Percentiles rank a stretch among this genome's conserved stretches.
phyloP scores from a whole-genome alignment of 257 asterid genomes.

The Scutellaria galericulata region DNA sequence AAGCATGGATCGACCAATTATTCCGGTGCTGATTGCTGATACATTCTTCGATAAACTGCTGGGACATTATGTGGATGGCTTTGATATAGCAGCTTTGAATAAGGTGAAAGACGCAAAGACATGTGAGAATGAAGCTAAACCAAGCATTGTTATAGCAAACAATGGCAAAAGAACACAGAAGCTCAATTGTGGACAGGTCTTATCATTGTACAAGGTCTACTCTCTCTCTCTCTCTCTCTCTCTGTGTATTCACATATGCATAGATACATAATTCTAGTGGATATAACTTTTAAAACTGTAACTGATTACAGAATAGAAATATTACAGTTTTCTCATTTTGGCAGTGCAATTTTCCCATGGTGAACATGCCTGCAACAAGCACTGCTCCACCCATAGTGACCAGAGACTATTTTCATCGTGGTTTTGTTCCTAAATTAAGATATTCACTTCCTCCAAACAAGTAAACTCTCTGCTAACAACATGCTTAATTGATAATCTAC shows the following conservation, averaged over 20 bases:
- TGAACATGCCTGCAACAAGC: conserved; percentile 9
- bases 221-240: neutral
- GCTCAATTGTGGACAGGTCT: conserved; percentile 1
- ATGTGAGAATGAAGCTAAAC: conserved; percentile 17
- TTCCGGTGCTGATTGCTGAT: conserved; percentile 37
- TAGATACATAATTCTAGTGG: neutral
- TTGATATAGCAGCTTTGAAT: conserved; percentile 28
- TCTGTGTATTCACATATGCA: neutral
- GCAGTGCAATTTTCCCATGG: conserved; percentile 30
- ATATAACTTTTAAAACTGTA: neutral
- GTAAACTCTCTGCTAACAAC: conserved; percentile 28
- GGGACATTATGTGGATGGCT: conserved; percentile 33
- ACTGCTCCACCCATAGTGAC: conserved; percentile 9
- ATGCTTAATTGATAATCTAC: neutral
- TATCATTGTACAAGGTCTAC: conserved; percentile 23
- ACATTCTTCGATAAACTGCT: conserved; percentile 40
- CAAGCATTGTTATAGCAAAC: conserved; percentile 9
- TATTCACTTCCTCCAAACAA: conserved; percentile 31
- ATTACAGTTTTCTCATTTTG: conserved; percentile 12
- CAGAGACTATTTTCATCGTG: neutral
- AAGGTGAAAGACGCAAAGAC: conserved; percentile 14
- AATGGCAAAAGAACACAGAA: conserved; percentile 5
- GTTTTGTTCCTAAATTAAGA: conserved; percentile 25
- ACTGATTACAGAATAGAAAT: neutral
- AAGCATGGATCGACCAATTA: neutral